Evolutionary conservation across 306 rosid genomes (phyloP).

Genomic region (Rubus parviflorus): DNA sequence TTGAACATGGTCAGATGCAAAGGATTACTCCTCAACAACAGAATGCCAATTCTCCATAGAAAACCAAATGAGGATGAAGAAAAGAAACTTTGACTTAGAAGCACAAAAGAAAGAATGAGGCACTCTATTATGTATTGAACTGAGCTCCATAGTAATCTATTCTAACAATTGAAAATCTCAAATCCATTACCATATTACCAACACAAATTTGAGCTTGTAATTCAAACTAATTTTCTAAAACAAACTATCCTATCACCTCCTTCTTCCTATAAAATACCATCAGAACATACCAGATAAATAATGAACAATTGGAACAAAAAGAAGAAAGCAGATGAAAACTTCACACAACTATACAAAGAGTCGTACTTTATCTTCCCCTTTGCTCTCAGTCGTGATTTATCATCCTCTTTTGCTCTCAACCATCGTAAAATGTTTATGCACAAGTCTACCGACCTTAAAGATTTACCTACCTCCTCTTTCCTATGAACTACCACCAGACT

Average conservation of each 20-base stretch:
- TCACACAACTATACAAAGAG: not conserved
- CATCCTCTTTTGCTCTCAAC: not conserved
- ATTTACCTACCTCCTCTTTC: not conserved
- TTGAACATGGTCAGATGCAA: not conserved
- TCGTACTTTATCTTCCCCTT: not conserved
- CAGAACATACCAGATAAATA: not conserved
- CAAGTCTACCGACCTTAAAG: not conserved
- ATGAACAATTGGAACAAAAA: not conserved
- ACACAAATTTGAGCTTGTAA: not conserved
- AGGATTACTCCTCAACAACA: not conserved
- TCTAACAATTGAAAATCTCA: not conserved
- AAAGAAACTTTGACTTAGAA: not conserved
- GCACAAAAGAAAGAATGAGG: not conserved
- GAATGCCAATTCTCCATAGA: not conserved
- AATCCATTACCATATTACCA: not conserved
- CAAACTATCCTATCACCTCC: not conserved
- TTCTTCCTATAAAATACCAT: not conserved
- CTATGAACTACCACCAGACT: not conserved
- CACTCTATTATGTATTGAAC: not conserved
- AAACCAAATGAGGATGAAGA: not conserved
- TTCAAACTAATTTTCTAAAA: not conserved
- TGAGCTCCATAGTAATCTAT: not conserved
- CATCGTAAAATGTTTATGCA: not conserved
- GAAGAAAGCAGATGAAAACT: not conserved
- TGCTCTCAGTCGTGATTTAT: not conserved